Base-by-base conservation (phyloP, 2,329 filamentous ascomycete genomes). In the Ceratocystis harringtonii region DNA sequence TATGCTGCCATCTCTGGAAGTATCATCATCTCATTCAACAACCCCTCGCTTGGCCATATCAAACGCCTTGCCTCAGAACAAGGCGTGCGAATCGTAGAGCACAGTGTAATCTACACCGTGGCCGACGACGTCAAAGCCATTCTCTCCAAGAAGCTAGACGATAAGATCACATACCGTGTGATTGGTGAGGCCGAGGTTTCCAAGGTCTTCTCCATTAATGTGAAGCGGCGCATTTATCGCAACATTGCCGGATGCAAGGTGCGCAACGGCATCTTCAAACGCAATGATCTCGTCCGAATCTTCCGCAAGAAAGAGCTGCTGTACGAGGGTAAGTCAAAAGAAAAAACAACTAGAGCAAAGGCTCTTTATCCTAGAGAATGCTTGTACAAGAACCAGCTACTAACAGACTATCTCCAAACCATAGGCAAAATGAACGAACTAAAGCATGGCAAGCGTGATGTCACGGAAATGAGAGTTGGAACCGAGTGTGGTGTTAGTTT, bases 401-500 rank as follows among this genome's bases (percentile, higher is more conserved):
- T 52, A 50, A 43, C 44, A 32, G n/a, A 32, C 45, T 30, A 19
- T 5, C 41, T 25, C 66, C 17, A 17, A 58, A 58, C 52, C 52
- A 32, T 67, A 96, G 92, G 92, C 69, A 81, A 81, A 63, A 83
- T 97, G 55, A 81, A 84, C 19, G 89, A 89, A 1, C 83, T 99
- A 67, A 96, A 94, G 77, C 89, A 95, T 71, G 84, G 88, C 74
- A 96, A 97, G 80, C 95, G 95, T 74, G 90, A 96, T 69, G 89
- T 94, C 36, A 78, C 79, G 58, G 90, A 96, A 72, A 94, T 95
- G 85, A 85, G 85, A 71, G 97, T 95, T 76, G 92, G 91, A 67
- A 84, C 82, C n/a, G 94, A 99, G 75, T 99, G 94, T 71, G 94
- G 94, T 69, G 86, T 99, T 70, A 85, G 84, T 63, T 92, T 99